These are phyloP conservation scores for Keithomyces neogunnii DNA, from an alignment of 2,329 filamentous ascomycete genomes.

Conservation along the genomic window DNA sequence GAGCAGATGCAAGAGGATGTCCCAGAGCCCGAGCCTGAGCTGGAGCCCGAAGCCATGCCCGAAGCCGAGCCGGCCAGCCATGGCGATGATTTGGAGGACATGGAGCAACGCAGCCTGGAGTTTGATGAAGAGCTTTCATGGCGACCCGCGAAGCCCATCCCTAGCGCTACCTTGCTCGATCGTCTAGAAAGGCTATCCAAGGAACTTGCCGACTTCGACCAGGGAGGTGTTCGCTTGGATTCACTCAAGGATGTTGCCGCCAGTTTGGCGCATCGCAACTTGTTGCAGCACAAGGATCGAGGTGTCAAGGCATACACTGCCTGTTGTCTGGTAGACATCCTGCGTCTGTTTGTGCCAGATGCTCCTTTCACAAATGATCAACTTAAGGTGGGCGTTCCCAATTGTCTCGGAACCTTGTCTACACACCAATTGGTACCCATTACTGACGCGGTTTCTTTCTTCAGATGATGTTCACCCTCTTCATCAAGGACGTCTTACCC, in stretches of 20 bases:
- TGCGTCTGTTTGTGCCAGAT: slow-evolving; percentile 87
- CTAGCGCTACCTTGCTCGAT: slow-evolving; percentile 70
- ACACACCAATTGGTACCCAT: background rate
- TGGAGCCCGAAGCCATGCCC: slow-evolving; percentile 3
- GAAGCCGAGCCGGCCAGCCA: slow-evolving; percentile 4
- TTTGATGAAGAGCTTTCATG: slow-evolving; percentile 87
- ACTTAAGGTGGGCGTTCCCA: slow-evolving; percentile 61
- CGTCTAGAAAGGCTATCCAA: slow-evolving; percentile 73
- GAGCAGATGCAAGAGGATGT: slow-evolving; percentile 11
- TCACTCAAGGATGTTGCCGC: slow-evolving; percentile 78
- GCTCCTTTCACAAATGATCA: slow-evolving; percentile 87
- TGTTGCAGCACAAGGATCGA: slow-evolving; percentile 85
- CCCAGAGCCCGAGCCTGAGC: slow-evolving; percentile 11
- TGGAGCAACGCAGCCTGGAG: slow-evolving; percentile 39
- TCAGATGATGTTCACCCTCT: slow-evolving; percentile 87
- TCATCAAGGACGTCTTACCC: slow-evolving; percentile 75
- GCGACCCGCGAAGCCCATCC: slow-evolving; percentile 83
- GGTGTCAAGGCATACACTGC: slow-evolving; percentile 85
- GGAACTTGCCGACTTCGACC: slow-evolving; percentile 78
- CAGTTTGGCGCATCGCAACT: slow-evolving; percentile 71
- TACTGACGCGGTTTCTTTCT: slow-evolving; percentile 4
- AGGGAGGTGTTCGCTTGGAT: slow-evolving; percentile 75
- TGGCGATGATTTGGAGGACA: slow-evolving; percentile 6
- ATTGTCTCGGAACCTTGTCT: background rate
- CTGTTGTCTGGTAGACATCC: slow-evolving; percentile 85